phyloP scores from a whole-genome alignment of 2,329 filamentous ascomycete genomes.

The Talaromyces sp. region DNA sequence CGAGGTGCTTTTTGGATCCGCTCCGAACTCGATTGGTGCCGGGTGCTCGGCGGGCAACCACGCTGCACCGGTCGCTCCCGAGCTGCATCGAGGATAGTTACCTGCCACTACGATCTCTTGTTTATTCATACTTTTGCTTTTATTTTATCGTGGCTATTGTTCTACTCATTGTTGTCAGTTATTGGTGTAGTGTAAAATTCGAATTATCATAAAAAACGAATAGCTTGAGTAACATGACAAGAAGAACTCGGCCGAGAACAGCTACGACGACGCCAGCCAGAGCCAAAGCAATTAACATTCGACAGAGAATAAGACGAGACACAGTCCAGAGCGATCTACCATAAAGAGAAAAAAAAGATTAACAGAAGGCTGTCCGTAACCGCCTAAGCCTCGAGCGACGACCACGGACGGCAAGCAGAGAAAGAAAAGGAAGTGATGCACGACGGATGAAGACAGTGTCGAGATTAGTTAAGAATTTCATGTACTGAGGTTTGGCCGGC shows the following conservation, averaged over 20 bases:
- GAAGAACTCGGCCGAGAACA: constrained; percentile 11
- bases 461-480: constrained; percentile 1
- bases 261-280: constrained; percentile 12
- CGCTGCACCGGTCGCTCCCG: not conserved
- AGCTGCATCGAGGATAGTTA: not conserved
- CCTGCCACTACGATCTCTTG: too few relatives aligned
- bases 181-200: not conserved
- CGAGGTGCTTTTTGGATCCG: constrained; percentile 32
- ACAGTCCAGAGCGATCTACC: constrained; percentile 8
- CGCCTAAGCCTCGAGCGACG: not conserved
- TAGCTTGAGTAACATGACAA: constrained; percentile 12
- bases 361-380: not conserved
- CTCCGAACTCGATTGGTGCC: constrained; percentile 22
- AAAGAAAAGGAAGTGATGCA: constrained; percentile 1
- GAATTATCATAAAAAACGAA: constrained; percentile 4
- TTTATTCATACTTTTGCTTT: too few relatives aligned
- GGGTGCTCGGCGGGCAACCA: not conserved
- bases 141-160: not conserved
- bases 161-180: not conserved
- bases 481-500: not conserved
- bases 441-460: constrained; percentile 1
- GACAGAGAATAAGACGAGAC: constrained; percentile 10
- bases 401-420: not conserved
- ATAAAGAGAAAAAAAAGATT: constrained; percentile 1
- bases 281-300: constrained; percentile 9